These are phyloP conservation scores for Lithospermum erythrorhizon DNA, from an alignment of 257 asterid species.

Conservation along the genomic window DNA sequence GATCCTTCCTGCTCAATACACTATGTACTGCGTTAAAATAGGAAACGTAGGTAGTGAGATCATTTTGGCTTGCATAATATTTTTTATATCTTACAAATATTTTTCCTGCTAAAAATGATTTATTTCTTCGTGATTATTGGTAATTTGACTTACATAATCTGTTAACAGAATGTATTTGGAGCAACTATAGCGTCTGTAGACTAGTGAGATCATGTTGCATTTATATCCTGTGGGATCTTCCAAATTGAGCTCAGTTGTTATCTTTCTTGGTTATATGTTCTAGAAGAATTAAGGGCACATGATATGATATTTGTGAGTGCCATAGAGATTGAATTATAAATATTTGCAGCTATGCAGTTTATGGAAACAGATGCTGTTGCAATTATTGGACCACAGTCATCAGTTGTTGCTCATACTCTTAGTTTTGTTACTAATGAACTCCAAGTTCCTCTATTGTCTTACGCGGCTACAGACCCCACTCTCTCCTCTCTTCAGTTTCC, in stretches of 20 bases:
- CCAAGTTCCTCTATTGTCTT: slow-evolving; percentile 40
- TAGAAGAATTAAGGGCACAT: neutral
- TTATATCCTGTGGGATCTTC: neutral
- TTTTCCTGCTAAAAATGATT: too few species aligned
- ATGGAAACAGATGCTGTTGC: slow-evolving; percentile 39
- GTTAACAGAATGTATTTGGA: neutral
- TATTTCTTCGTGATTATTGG: too few species aligned
- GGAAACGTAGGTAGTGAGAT: too few species aligned
- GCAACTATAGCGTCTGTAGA: neutral
- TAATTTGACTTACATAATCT: neutral
- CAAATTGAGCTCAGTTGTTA: neutral
- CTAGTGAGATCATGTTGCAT: too few species aligned
- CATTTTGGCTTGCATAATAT: too few species aligned
- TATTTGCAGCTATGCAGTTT: slow-evolving; percentile 31
- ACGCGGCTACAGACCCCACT: slow-evolving; percentile 39
- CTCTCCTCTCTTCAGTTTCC: slow-evolving; percentile 40
- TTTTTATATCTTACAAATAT: too few species aligned
- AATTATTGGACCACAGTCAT: slow-evolving; percentile 42
- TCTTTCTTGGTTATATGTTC: neutral
- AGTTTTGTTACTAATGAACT: slow-evolving; percentile 33
- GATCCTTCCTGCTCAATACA: too few species aligned
- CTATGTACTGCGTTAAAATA: too few species aligned
- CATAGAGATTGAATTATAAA: neutral
- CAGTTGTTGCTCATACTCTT: slow-evolving; percentile 35
- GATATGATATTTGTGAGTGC: too few species aligned